Evolutionary conservation across 768 basidiomycete genomes (phyloP).

Genomic region (Rubroboletus satanas): DNA sequence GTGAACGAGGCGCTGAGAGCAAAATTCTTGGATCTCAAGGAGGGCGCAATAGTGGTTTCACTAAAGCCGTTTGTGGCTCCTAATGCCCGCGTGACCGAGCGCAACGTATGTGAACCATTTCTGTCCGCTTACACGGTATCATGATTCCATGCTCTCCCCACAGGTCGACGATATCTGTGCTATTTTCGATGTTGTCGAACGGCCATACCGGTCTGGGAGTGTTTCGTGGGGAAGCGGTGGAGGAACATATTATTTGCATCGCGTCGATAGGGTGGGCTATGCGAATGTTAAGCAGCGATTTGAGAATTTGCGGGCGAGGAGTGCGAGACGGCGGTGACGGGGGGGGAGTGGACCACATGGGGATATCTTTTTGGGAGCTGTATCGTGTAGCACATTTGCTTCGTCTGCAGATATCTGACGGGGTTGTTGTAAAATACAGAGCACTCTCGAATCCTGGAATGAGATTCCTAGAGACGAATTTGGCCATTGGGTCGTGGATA

Average conservation of each 20-base stretch:
- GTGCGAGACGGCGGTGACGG: slow-evolving; percentile 23
- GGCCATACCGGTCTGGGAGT: slow-evolving; percentile 62
- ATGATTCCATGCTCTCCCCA: background rate
- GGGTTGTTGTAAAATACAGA: background rate
- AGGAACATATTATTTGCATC: slow-evolving; percentile 72
- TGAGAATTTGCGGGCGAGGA: slow-evolving; percentile 43
- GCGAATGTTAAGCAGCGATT: slow-evolving; percentile 54
- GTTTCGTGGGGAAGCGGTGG: slow-evolving; percentile 79
- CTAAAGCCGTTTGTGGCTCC: slow-evolving; percentile 81
- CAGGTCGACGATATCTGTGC: slow-evolving; percentile 77
- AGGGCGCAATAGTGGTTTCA: slow-evolving; percentile 86
- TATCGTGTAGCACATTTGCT: background rate
- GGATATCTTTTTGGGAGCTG: background rate
- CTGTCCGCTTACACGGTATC: background rate
- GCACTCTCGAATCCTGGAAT: background rate
- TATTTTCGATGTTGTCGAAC: slow-evolving; percentile 75
- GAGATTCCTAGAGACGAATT: no score
- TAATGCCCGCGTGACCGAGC: slow-evolving; percentile 74
- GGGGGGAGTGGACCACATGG: background rate
- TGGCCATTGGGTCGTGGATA: background rate
- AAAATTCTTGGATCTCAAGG: slow-evolving; percentile 92
- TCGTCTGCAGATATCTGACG: background rate
- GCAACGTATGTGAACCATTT: slow-evolving; percentile 55
- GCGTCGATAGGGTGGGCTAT: slow-evolving; percentile 71
- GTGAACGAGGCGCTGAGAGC: slow-evolving; percentile 86